These are phyloP conservation scores for Penicillium antarcticum DNA, from an alignment of 495 filamentous ascomycete species.

Conservation along the genomic window DNA sequence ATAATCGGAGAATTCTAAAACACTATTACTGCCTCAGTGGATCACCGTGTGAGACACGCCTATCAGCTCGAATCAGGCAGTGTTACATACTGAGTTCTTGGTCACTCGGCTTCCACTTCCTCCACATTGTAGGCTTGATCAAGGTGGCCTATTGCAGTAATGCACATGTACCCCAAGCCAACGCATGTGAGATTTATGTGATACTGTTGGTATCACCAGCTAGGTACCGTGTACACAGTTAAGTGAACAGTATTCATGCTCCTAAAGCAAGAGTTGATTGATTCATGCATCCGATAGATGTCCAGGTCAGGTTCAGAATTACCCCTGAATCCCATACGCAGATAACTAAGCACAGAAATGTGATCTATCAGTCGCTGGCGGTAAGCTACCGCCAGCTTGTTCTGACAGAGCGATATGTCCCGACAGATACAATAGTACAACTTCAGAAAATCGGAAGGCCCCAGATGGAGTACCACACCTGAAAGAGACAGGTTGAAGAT, in stretches of 20 bases:
- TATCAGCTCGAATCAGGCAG: no score
- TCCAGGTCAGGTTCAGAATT: neutral
- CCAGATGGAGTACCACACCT: neutral
- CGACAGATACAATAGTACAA: neutral
- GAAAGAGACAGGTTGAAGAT: neutral
- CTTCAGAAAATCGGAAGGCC: neutral
- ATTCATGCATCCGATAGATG: no score
- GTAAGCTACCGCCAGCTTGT: conserved; percentile 1
- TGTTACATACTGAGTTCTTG: no score
- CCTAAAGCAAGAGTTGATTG: neutral
- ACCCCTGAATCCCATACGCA: neutral
- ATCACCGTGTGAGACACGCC: no score
- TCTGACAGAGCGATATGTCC: conserved; percentile 1
- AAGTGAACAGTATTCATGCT: neutral
- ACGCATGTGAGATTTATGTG: no score
- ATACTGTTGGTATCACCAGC: neutral
- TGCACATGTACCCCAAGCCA: no score
- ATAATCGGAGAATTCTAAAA: no score
- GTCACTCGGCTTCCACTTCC: no score
- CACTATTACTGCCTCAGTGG: no score
- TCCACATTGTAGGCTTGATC: no score
- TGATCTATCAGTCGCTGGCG: conserved; percentile 2
- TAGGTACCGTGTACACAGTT: conserved; percentile 1
- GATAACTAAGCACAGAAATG: neutral
- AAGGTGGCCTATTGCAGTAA: no score